Percentiles rank a stretch among this genome's conserved stretches.
Conservation (phyloP, 495 filamentous ascomycete species). For the Trichoderma erinaceum region DNA sequence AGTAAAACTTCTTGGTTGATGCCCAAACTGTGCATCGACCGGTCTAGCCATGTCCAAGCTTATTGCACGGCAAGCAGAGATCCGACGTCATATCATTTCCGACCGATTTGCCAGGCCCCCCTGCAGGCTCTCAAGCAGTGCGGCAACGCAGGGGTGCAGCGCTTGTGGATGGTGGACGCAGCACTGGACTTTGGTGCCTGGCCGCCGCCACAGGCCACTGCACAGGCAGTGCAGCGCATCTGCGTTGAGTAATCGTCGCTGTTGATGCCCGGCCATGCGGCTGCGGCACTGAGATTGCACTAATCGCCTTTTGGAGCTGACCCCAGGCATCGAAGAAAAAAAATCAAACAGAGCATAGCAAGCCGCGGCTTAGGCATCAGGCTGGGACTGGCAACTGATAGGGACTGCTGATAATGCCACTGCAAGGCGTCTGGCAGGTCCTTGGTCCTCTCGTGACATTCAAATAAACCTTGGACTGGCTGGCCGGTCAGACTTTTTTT, state of each 20-base stretch:
- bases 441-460: neutral
- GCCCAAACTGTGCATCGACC: too few species aligned
- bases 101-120: neutral
- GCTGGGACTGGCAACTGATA: neutral
- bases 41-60: too few species aligned
- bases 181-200: constrained; percentile 3
- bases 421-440: neutral
- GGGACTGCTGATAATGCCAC: constrained; percentile 1
- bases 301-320: constrained; percentile 3
- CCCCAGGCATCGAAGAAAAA: neutral
- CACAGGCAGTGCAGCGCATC: neutral
- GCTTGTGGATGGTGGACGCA: neutral
- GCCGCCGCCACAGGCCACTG: neutral
- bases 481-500: neutral
- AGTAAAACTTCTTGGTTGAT: too few species aligned
- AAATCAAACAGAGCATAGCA: neutral
- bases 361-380: constrained; percentile 7
- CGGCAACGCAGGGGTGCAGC: neutral
- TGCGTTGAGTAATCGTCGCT: neutral
- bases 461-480: neutral
- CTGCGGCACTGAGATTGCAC: neutral
- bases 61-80: neutral
- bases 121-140: constrained; percentile 12
- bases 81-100: neutral
- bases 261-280: neutral